These are phyloP conservation scores for Coemansia sp. DNA, from an alignment of 192 early-diverging fungal species.

Conservation along the genomic window DNA sequence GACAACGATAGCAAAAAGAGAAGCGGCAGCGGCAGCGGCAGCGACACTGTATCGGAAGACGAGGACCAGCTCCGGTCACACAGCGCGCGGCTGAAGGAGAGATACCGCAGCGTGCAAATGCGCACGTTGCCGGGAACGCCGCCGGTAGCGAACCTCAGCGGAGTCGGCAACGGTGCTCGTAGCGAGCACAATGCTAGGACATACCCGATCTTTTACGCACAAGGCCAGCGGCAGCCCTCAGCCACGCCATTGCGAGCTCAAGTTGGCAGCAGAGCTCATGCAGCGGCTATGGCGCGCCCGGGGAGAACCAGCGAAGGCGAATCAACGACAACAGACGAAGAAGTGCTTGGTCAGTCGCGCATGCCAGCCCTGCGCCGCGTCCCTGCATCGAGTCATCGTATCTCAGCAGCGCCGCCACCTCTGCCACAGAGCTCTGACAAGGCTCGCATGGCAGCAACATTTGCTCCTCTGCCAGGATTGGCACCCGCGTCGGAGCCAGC, in stretches of 20 bases:
- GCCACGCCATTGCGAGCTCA: conserved; percentile 1
- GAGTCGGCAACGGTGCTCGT: neutral
- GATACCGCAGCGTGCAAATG: conserved; percentile 27
- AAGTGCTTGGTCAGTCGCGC: neutral
- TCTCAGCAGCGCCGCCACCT: neutral
- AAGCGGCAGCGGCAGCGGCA: conserved; percentile 25
- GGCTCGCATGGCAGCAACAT: neutral
- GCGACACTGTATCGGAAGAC: conserved; percentile 51
- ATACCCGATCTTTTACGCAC: neutral
- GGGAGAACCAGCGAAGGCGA: conserved; percentile 17
- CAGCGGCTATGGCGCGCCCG: neutral
- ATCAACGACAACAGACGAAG: conserved; percentile 35
- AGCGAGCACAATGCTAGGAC: neutral
- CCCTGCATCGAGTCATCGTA: neutral
- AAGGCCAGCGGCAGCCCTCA: neutral
- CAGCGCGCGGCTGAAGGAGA: conserved; percentile 29
- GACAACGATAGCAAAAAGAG: neutral
- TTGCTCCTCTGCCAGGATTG: neutral
- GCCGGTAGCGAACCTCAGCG: neutral
- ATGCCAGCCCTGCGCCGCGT: conserved; percentile 11
- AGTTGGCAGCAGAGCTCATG: neutral
- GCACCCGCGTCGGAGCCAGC: conserved; percentile 38
- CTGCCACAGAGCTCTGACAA: neutral
- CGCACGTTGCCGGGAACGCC: conserved; percentile 13
- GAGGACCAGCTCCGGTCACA: conserved; percentile 42